Evolutionary conservation across 2,329 filamentous ascomycete genomes (phyloP), one percentile per base, ranked within the genome.

Genomic region (Colletotrichum melonis): DNA sequence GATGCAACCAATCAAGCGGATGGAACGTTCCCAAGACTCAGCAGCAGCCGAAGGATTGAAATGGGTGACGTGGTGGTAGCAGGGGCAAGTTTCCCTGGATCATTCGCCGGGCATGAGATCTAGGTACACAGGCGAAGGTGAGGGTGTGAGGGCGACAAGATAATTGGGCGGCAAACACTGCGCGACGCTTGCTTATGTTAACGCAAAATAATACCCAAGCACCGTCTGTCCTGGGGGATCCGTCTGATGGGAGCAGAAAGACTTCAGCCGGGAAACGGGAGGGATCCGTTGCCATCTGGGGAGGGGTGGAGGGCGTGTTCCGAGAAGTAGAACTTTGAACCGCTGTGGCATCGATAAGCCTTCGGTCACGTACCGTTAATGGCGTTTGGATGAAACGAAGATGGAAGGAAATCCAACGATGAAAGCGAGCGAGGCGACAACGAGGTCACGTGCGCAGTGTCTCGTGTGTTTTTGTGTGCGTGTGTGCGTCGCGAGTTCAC

Each of bases 161-260:
- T 30, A 22, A 52, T 60, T 67, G 54, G 55, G 32, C 35, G 49
- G 49, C 12, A 63, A 62, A 42, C 63, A 52, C 28, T 49, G 22
- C n/a, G 19, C 28, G 54, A 16, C 52, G 22, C n/a, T 28, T 56
- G 63, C 9, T 56, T 11, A 38, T 35, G 67, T 42, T 54, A 56
- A 12, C 22, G 67, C 63, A 57, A 46, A 30, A 67, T 22, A 24
- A 30, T 59, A 28, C 42, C 56, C 19, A 58, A n/a, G 46, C 67
- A 35, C n/a, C 56, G 46, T 63, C 19, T 62, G 32, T 68, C 35
- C 26, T 24, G 56, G 26, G 30, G 32, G 9, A 64, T 65, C 32
- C 52, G 30, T 66, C 67, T 65, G 62, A 54, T 59, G 54, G 26
- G 32, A 49, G 30, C 19, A 65, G 49, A n/a, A 65, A 30, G 52